phyloP scores from a whole-genome alignment of 345 rosid genomes.

The Syzygium aqueum region DNA sequence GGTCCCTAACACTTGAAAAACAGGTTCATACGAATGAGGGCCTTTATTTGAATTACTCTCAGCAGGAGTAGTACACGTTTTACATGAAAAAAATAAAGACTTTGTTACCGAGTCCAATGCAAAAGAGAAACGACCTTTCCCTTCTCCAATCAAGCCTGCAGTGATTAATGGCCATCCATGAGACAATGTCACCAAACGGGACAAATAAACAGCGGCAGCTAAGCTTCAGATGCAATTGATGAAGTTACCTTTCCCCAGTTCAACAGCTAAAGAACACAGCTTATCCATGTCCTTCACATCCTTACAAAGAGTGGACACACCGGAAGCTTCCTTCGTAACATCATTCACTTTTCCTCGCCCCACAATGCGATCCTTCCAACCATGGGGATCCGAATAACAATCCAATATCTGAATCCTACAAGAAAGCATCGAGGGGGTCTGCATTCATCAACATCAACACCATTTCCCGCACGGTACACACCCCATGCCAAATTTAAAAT shows the following conservation, averaged over 20 bases:
- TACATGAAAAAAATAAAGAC: background rate
- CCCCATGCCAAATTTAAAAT: background rate
- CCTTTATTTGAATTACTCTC: background rate
- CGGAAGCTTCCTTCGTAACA: conserved; percentile 18
- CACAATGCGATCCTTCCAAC: conserved; percentile 49
- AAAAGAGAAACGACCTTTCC: conserved; percentile 52
- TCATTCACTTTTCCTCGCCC: conserved; percentile 9
- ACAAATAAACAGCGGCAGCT: background rate
- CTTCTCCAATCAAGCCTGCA: conserved; percentile 57
- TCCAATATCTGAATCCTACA: conserved; percentile 75
- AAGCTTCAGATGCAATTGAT: background rate
- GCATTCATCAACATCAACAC: background rate
- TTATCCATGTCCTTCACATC: conserved; percentile 56
- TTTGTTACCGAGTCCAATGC: conserved; percentile 70
- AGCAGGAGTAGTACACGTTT: background rate
- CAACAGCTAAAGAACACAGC: conserved; percentile 47
- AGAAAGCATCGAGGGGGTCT: background rate
- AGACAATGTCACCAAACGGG: background rate
- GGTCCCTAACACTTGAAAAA: background rate
- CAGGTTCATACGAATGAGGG: background rate
- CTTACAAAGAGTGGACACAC: conserved; percentile 17
- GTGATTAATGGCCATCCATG: conserved; percentile 7
- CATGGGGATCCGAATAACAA: conserved; percentile 80
- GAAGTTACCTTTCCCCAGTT: conserved; percentile 55
- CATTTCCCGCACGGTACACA: background rate